Evolutionary conservation across 2,329 filamentous ascomycete species (phyloP).

Genomic region (Fusarium nygamai): DNA sequence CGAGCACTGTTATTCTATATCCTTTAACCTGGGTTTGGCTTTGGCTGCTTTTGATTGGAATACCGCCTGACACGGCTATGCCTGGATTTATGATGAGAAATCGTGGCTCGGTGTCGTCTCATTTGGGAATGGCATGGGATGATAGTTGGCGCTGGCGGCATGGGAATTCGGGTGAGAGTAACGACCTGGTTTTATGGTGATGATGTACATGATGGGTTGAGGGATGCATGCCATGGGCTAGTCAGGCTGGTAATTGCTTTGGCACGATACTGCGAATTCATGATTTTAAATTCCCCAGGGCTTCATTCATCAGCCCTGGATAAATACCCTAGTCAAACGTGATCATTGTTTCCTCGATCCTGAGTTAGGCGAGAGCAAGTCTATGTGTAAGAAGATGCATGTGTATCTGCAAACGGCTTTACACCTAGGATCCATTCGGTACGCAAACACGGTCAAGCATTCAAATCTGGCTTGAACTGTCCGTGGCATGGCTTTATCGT

Average conservation of each 20-base stretch:
- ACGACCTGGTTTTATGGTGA: conserved; percentile 18
- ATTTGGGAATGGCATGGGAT: conserved; percentile 10
- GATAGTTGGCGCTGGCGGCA: conserved; percentile 1
- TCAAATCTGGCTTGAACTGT: neutral
- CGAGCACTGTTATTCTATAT: conserved; percentile 18
- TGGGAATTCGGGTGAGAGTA: conserved; percentile 12
- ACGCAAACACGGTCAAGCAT: neutral
- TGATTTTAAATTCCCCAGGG: conserved; percentile 19
- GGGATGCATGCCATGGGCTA: conserved; percentile 9
- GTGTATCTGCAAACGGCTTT: neutral
- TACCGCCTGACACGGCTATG: conserved; percentile 15
- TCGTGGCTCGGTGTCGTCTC: neutral
- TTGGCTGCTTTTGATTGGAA: conserved; percentile 14
- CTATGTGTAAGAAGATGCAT: neutral
- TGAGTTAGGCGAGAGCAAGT: neutral
- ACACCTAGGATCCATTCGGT: neutral
- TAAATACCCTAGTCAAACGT: neutral
- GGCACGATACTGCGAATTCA: conserved; percentile 31
- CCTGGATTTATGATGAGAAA: conserved; percentile 17
- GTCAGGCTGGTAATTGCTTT: conserved; percentile 34
- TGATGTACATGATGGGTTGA: conserved; percentile 18
- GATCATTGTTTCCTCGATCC: neutral
- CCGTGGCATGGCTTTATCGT: neutral
- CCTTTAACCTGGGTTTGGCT: neutral
- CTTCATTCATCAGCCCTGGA: neutral